Percentiles rank a stretch among this genome's conserved stretches.
phyloP scores from a whole-genome alignment of 768 basidiomycete species.

The Auricularia sp. region DNA sequence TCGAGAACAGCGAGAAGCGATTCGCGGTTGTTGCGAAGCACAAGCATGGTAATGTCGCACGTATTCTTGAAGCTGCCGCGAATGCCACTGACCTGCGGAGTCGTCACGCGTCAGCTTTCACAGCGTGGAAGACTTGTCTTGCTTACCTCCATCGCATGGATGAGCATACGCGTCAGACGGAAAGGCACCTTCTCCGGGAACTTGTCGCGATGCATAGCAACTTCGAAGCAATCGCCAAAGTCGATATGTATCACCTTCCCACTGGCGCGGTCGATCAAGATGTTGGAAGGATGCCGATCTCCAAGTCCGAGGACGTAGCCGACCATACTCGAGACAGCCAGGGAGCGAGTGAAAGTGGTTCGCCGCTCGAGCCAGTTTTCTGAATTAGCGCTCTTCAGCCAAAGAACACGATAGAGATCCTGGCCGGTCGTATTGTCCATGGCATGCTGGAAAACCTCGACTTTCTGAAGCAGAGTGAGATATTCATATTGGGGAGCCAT shows the following conservation, averaged over 20 bases:
- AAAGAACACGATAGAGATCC: slow-evolving; percentile 39
- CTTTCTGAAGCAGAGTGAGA: slow-evolving; percentile 38
- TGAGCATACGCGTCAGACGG: slow-evolving; percentile 41
- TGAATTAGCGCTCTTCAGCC: slow-evolving; percentile 38
- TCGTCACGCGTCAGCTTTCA: not conserved
- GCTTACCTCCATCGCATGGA: slow-evolving; percentile 39
- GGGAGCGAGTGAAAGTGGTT: slow-evolving; percentile 36
- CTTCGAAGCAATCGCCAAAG: slow-evolving; percentile 39
- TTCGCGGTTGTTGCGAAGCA: slow-evolving; percentile 38
- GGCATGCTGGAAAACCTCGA: slow-evolving; percentile 43
- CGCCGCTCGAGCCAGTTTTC: slow-evolving; percentile 41
- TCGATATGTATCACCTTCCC: slow-evolving; percentile 37
- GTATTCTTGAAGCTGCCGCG: slow-evolving; percentile 37
- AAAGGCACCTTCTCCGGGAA: slow-evolving; percentile 43
- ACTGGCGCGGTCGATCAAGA: slow-evolving; percentile 34
- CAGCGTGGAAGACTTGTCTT: not conserved
- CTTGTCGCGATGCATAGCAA: slow-evolving; percentile 34
- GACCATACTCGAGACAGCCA: slow-evolving; percentile 39
- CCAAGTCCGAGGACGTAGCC: slow-evolving; percentile 41
- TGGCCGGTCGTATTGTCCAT: slow-evolving; percentile 44
- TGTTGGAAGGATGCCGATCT: slow-evolving; percentile 39
- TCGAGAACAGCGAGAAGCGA: slow-evolving; percentile 36
- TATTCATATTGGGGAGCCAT: slow-evolving; percentile 42
- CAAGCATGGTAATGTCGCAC: slow-evolving; percentile 36
- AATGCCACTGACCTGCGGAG: slow-evolving; percentile 31